phyloP scores from a whole-genome alignment of 805 yeast species.

The Candida adriatica region DNA sequence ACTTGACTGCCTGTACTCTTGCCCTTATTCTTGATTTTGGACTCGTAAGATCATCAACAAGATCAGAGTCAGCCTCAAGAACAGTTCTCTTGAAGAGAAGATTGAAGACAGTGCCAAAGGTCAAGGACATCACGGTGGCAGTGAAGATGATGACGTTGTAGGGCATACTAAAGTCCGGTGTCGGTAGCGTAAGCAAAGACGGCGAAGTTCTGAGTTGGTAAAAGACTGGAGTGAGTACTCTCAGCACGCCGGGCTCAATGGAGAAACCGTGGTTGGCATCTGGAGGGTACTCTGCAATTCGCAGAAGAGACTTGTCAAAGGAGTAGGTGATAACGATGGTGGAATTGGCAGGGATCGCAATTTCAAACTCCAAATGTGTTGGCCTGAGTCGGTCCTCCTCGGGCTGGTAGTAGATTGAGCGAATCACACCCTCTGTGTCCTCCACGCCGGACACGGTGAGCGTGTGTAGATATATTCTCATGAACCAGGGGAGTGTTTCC shows the following conservation, averaged over 20 bases:
- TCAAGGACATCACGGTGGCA: conserved; percentile 86
- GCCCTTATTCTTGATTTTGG: conserved; percentile 7
- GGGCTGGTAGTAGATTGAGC: conserved; percentile 58
- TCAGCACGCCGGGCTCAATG: conserved; percentile 81
- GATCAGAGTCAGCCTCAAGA: conserved; percentile 54
- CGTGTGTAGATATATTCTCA: conserved; percentile 75
- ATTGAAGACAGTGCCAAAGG: conserved; percentile 84
- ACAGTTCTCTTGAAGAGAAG: conserved; percentile 67
- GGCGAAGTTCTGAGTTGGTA: conserved; percentile 77
- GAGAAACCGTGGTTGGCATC: conserved; percentile 98
- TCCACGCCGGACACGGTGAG: conserved; percentile 30
- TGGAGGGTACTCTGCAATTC: conserved; percentile 94
- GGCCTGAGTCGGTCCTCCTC: conserved; percentile 79
- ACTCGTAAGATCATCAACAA: conserved; percentile 15
- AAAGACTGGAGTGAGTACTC: conserved; percentile 36
- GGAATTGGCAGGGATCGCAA: conserved; percentile 58
- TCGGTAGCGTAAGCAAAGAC: conserved; percentile 79
- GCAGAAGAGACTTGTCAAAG: conserved; percentile 81
- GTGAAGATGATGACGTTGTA: conserved; percentile 93
- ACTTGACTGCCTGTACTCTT: conserved; percentile 3
- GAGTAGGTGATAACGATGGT: conserved; percentile 60
- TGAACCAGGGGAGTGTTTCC: conserved; percentile 90
- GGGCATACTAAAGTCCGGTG: conserved; percentile 99
- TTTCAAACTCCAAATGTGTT: conserved; percentile 66
- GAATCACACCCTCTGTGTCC: conserved; percentile 32